Base-by-base conservation (phyloP, 345 rosid species). In the Eucalyptus virginea region DNA sequence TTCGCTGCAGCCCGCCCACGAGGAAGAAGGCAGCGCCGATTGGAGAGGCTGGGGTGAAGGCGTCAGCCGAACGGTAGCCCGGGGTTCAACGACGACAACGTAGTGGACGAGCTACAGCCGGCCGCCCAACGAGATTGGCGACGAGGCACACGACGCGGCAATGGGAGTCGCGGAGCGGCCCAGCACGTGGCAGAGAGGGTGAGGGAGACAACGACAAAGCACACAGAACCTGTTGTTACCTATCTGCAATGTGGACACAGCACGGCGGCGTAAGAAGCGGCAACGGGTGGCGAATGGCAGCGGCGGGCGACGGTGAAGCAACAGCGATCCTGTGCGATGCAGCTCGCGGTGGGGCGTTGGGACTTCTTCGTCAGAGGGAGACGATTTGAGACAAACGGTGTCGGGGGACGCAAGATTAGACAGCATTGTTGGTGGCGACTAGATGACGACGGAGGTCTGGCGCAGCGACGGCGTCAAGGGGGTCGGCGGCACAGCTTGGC, bases 231-330 rank as follows among this genome's bases (percentile, higher is more conserved):
- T 49, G 6, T 49, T 1, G 3, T 14, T 49, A 49, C 51, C 0
- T 49, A 17, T 49, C 3, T 1, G 3, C 51, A 49, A 49, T 3
- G 6, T 49, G 17, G 2, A 2, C 51, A 49, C 7, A 6, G 0
- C 52, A 15, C 1, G 18, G 7, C 1, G 0, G 19, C 1, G 3
- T 16, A 1, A 1, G 52, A 50, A 50, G 7, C 6, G 19, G 52
- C 2, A 1, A 50, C 1, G 1, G 19, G 19, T 16, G 19, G 52
- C 2, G 8, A 50, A 50, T 0, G 19, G 7, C 0, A 50, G 1
- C 1, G 0, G 19, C 8, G 3, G 3, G 8, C 3, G 19, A 50
- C 8, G 3, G 19, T 1, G 8, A 50, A 50, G 52, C 1, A 50
- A 3, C 8, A 16, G 8, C 8, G 8, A 50, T 50, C 52, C 1